Percentiles rank a stretch among this genome's conserved stretches.
These are phyloP conservation scores for Oidiodendron maius DNA, from an alignment of 495 filamentous ascomycete species.

Conservation along the genomic window DNA sequence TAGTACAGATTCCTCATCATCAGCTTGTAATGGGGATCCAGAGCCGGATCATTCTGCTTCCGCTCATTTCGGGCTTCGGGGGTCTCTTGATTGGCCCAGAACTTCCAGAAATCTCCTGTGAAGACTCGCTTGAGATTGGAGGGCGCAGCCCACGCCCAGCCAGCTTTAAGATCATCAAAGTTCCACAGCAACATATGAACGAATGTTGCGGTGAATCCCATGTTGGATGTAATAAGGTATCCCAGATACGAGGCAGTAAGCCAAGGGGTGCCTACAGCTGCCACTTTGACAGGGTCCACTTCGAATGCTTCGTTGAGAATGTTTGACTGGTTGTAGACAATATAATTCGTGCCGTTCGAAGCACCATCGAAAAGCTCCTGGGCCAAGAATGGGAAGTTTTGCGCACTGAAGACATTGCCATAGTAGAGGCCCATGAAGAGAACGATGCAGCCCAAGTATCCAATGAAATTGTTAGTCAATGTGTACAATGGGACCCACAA, in stretches of 20 bases:
- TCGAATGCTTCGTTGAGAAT: conserved; percentile 30
- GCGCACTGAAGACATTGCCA: conserved; percentile 41
- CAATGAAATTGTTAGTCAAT: conserved; percentile 8
- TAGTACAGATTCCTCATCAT: conserved; percentile 44
- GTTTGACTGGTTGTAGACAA: conserved; percentile 29
- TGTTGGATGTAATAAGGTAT: conserved; percentile 36
- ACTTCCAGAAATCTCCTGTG: conserved; percentile 16
- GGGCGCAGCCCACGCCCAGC: conserved; percentile 11
- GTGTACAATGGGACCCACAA: conserved; percentile 6
- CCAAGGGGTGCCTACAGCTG: conserved; percentile 31
- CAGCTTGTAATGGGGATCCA: conserved; percentile 40
- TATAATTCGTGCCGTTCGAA: conserved; percentile 31
- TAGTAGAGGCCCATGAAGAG: conserved; percentile 27
- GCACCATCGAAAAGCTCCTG: conserved; percentile 28
- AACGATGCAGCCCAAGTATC: conserved; percentile 3
- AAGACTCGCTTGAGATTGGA: conserved; percentile 17
- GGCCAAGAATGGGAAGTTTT: conserved; percentile 45
- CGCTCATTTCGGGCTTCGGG: too few species aligned
- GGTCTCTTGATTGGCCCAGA: conserved; percentile 26
- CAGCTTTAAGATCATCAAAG: conserved; percentile 15
- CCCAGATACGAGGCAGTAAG: conserved; percentile 37
- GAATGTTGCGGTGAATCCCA: conserved; percentile 36
- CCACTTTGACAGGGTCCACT: conserved; percentile 28
- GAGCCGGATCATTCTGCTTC: conserved; percentile 7
- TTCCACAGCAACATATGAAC: conserved; percentile 24